Evolutionary conservation across 2,329 filamentous ascomycete genomes (phyloP).

Genomic region (Fusarium nodosum): DNA sequence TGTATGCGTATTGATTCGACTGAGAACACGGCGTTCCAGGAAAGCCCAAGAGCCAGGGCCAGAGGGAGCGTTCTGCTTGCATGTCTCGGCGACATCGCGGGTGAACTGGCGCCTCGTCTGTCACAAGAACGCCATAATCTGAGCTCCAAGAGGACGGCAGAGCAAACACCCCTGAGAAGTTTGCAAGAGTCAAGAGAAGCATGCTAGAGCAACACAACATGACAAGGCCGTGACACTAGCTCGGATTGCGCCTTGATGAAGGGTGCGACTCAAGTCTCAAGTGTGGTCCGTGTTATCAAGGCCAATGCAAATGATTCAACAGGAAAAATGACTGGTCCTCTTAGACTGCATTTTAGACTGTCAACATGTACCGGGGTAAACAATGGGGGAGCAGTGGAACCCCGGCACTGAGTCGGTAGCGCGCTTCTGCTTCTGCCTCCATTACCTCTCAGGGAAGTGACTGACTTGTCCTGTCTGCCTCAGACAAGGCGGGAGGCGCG

Average conservation of each 20-base stretch:
- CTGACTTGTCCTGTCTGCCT: not conserved
- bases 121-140: conserved; percentile 35
- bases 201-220: conserved; percentile 17
- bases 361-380: conserved; percentile 34
- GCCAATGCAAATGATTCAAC: conserved; percentile 26
- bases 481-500: conserved; percentile 38
- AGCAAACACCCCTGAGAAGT: conserved; percentile 16
- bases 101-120: conserved; percentile 38
- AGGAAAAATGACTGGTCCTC: conserved; percentile 25
- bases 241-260: conserved; percentile 8
- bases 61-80: conserved; percentile 37
- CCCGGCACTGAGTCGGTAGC: conserved; percentile 47
- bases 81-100: conserved; percentile 50
- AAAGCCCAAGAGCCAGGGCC: conserved; percentile 19
- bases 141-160: conserved; percentile 6
- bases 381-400: conserved; percentile 38
- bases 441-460: conserved; percentile 1
- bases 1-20: conserved; percentile 8
- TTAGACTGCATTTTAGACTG: conserved; percentile 14
- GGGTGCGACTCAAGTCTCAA: conserved; percentile 22
- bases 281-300: conserved; percentile 13
- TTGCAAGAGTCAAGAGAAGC: conserved; percentile 33
- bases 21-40: conserved; percentile 29
- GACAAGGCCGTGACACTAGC: conserved; percentile 23
- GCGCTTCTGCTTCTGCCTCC: conserved; percentile 36